Evolutionary conservation across 2,329 filamentous ascomycete species (phyloP).

Genomic region (Penicillium olsonii): DNA sequence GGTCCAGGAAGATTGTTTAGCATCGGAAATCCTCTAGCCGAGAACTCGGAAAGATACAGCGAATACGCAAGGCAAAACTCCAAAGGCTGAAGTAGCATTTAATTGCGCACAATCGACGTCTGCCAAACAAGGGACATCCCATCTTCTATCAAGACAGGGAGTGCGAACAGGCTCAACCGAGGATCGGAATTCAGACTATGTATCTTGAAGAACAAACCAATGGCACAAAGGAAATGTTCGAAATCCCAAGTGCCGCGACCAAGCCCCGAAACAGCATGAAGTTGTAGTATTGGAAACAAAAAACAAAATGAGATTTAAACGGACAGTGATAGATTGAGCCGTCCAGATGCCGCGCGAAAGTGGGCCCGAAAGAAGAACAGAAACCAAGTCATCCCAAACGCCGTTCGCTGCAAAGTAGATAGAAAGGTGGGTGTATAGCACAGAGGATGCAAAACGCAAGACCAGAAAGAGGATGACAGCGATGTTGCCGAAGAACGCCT

Average conservation of each 20-base stretch:
- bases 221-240: neutral
- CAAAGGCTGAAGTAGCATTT: too few species aligned
- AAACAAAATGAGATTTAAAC: conserved; percentile 1
- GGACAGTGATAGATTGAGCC: neutral
- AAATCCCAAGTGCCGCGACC: neutral
- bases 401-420: conserved; percentile 25
- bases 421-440: conserved; percentile 19
- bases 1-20: too few species aligned
- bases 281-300: neutral
- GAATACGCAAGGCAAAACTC: too few species aligned
- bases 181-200: too few species aligned
- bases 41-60: too few species aligned
- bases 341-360: conserved; percentile 3
- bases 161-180: too few species aligned
- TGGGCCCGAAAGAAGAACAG: neutral
- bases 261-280: neutral
- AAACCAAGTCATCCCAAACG: conserved; percentile 18
- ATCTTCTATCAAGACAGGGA: too few species aligned
- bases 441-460: conserved; percentile 9
- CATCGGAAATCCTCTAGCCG: too few species aligned
- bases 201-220: neutral
- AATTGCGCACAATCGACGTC: too few species aligned
- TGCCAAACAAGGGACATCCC: too few species aligned
- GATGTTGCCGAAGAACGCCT: neutral
- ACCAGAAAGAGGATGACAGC: conserved; percentile 1